Conservation (phyloP, 176 grass and related monocot species). For the Ananas comosus region DNA sequence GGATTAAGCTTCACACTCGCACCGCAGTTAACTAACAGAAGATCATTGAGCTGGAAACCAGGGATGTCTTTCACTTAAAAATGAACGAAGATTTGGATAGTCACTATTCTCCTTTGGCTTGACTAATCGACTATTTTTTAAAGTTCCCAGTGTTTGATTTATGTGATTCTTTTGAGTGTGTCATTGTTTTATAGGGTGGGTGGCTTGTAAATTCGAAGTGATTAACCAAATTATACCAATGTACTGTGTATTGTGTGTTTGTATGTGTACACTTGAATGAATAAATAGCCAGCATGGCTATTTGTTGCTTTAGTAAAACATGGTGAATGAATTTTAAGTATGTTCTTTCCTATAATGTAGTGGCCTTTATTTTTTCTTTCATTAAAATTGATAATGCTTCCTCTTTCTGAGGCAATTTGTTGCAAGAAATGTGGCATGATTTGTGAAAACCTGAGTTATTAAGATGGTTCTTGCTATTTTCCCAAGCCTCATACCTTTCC, state of each 20-base stretch:
- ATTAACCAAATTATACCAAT: constrained; percentile 21
- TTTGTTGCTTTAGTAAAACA: constrained; percentile 8
- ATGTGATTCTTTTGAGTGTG: constrained; percentile 7
- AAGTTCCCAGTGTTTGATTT: not conserved
- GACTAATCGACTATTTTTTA: not conserved
- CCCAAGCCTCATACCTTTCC: no score
- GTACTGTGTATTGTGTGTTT: not conserved
- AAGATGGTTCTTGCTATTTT: no score
- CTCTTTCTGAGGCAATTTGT: no score
- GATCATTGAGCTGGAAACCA: constrained; percentile 46
- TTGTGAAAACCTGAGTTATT: no score
- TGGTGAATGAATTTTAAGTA: not conserved
- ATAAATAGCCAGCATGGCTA: constrained; percentile 26
- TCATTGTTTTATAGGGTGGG: constrained; percentile 14
- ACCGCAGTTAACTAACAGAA: constrained; percentile 29
- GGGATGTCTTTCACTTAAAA: constrained; percentile 16
- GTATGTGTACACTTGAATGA: constrained; percentile 25
- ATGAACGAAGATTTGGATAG: constrained; percentile 2
- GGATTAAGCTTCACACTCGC: constrained; percentile 64
- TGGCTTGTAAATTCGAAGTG: constrained; percentile 16
- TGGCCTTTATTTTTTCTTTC: not conserved
- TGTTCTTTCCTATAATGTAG: not conserved
- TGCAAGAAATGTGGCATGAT: no score
- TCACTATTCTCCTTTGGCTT: constrained; percentile 11
- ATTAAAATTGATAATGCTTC: not conserved